Evolutionary conservation across 345 rosid species (phyloP), one percentile per base, ranked within the genome.

Genomic region (Zanthoxylum bungeanum): DNA sequence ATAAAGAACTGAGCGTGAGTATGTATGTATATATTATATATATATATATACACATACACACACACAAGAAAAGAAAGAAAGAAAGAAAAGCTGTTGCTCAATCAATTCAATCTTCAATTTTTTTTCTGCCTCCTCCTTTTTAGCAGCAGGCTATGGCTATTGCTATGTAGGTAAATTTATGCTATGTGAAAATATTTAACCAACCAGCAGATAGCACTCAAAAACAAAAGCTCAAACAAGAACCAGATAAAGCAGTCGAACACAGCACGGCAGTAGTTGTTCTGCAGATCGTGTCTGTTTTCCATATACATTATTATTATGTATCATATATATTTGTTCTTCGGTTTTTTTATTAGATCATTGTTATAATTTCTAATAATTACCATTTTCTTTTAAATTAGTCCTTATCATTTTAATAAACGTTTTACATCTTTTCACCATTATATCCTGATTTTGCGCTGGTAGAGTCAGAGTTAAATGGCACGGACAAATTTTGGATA

Each of bases 231-330:
- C 52, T 25, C 65, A 68, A 36, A 31, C 70, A 72, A 65, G 60
- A 55, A 40, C 56, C 51, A 46, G 3, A 71, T 74, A 42, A 56
- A 69, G 78, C 66, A 79, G 81, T 81, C 81, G 82, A 82, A 75
- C 76, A 83, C 84, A 70, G n/a, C n/a, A n/a, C n/a, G n/a, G n/a
- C 72, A 73, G 82, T 74, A 60, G 74, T 59, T 17, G 63, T 31
- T 37, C 28, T 74, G 73, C 89, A 85, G 92, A 87, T 89, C 78
- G 73, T 77, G 93, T 89, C 89, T 81, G 82, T 75, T 71, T 76
- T 57, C n/a, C 31, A 56, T 56, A 40, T 69, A n/a, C 46, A 36
- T 50, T 19, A 16, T 24, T 1, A n/a, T n/a, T n/a, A n/a, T n/a
- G n/a, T n/a, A n/a, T n/a, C n/a, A n/a, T n/a, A n/a, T n/a, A n/a